A percentile compares a stretch with the other conserved stretches of the same genome.
These are phyloP conservation scores for Martensiomyces pterosporus DNA, from an alignment of 192 early-diverging fungal species.

Conservation along the genomic window DNA sequence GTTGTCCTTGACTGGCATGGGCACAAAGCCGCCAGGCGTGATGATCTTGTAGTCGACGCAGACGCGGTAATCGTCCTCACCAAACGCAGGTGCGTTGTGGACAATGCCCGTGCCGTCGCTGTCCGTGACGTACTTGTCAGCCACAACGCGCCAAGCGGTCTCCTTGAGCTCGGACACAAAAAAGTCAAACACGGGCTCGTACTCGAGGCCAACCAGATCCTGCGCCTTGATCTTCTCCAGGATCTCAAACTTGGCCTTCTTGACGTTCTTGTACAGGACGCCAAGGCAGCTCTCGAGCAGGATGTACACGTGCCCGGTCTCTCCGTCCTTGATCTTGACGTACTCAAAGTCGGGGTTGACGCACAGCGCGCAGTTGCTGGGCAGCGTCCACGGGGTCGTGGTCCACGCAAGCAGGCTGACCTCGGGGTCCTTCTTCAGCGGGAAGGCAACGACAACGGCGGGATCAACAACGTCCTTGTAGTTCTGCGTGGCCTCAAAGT, in stretches of 20 bases:
- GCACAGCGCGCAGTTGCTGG: constrained; percentile 90
- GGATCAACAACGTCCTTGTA: constrained; percentile 98
- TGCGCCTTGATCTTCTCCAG: constrained; percentile 72
- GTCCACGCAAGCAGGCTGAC: constrained; percentile 92
- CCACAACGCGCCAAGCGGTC: constrained; percentile 78
- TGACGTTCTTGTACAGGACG: constrained; percentile 87
- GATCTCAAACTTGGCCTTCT: constrained; percentile 91
- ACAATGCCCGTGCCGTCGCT: constrained; percentile 96
- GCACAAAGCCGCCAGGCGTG: constrained; percentile 75
- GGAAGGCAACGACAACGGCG: constrained; percentile 90
- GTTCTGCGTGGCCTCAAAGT: constrained; percentile 95
- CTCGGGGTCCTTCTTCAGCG: constrained; percentile 74
- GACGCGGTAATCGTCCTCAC: constrained; percentile 98
- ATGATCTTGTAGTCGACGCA: constrained; percentile 78
- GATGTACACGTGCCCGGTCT: constrained; percentile 80
- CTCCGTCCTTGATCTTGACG: constrained; percentile 88
- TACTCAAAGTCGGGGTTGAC: constrained; percentile 93
- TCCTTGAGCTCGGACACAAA: constrained; percentile 66
- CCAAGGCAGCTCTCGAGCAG: constrained; percentile 81
- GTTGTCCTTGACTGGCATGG: constrained; percentile 85
- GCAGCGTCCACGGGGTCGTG: constrained; percentile 98
- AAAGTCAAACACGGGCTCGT: constrained; percentile 90
- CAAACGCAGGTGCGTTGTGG: constrained; percentile 95
- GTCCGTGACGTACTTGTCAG: constrained; percentile 90
- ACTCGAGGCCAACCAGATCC: constrained; percentile 81